phyloP scores from a whole-genome alignment of 192 early-diverging fungal species.

The Chytriomyces sp. region DNA sequence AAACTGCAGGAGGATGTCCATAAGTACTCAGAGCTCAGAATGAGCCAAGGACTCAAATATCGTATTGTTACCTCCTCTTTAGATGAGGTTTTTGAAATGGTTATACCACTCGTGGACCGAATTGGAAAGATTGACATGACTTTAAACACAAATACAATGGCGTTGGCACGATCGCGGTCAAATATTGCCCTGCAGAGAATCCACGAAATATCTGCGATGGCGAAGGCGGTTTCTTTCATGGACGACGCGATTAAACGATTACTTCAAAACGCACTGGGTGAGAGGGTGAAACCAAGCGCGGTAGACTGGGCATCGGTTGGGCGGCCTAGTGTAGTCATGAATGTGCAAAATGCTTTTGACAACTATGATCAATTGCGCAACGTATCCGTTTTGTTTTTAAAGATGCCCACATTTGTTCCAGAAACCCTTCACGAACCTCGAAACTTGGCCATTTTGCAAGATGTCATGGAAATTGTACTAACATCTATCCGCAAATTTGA shows the following conservation, averaged over 20 bases:
- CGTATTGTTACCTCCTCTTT: neutral
- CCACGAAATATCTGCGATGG: neutral
- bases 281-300: neutral
- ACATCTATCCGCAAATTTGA: conserved; percentile 4
- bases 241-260: conserved; percentile 15
- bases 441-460: conserved; percentile 13
- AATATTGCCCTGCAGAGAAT: neutral
- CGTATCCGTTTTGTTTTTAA: conserved; percentile 24
- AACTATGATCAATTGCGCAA: conserved; percentile 29
- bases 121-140: neutral
- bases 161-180: neutral
- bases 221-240: neutral
- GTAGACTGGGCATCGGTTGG: neutral
- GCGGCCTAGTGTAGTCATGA: neutral
- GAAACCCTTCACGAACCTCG: conserved; percentile 9
- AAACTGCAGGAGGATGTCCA: conserved; percentile 2
- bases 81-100: conserved; percentile 15
- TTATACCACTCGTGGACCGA: neutral
- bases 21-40: conserved; percentile 19
- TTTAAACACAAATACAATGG: neutral
- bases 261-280: neutral
- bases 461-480: conserved; percentile 14
- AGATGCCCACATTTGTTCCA: conserved; percentile 10
- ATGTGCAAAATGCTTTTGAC: neutral
- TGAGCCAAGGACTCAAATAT: conserved; percentile 13